Base-by-base conservation (phyloP, 345 rosid species). In the Citrus cavaleriei region DNA sequence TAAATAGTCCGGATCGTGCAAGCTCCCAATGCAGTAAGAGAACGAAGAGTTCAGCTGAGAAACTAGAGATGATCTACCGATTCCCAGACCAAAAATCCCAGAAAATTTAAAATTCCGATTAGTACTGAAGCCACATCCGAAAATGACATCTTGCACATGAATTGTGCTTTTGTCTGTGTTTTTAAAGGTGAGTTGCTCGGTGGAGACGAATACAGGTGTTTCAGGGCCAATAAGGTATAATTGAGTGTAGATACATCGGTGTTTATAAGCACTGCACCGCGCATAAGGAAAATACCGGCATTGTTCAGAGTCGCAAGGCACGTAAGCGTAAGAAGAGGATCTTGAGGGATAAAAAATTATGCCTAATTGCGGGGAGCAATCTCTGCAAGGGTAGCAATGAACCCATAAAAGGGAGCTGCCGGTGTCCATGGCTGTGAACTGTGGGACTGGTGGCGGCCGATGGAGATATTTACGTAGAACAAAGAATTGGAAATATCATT, bases 361-460 rank as follows among this genome's bases (percentile, higher is more conserved):
- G 66, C 68, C 54, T 0, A 19, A 34, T 7, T 85, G 86, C 18
- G 54, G 3, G 5, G 76, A 74, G 65, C 89, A 90, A 13, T 66
- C 42, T 58, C 54, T 35, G 80, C 90, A 90, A 6, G 93, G 91
- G 24, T 63, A 78, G 81, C 95, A 89, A 42, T 78, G 83, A 25
- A 90, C 77, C 95, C 93, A 90, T n/a, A 86, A n/a, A 16, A 93
- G 87, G 63, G 84, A 85, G 74, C 91, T 93, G 54, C 94, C 94
- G 0, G 90, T 88, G 81, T 90, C 94, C 85, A 93, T 84, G 71
- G 82, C 65, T 0, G 86, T 77, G 54, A 86, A 84, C 62, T 90
- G 92, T 0, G 85, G 91, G 14, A 89, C 69, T 1, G 93, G 91
- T 19, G 94, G 95, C 65, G 81, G 21, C 94, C 94, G 6, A 91